A percentile compares a stretch with the other conserved stretches of the same genome.
Conservation (phyloP, 1,284 basidiomycete genomes). For the Malassezia japonica region DNA sequence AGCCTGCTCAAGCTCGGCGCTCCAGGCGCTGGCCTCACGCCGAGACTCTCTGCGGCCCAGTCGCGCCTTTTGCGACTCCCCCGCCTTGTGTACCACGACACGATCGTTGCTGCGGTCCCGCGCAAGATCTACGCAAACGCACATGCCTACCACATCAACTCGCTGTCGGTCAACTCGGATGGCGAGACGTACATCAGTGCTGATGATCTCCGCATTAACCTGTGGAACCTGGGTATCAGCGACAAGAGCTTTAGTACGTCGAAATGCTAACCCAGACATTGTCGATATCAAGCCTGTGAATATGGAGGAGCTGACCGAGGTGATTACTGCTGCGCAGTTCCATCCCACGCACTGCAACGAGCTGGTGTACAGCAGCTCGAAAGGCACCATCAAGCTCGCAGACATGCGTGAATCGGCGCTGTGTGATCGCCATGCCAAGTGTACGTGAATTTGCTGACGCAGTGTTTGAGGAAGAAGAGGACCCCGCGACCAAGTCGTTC, state of each 20-base stretch:
- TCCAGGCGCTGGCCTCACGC: not conserved
- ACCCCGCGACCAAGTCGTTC: constrained; percentile 92
- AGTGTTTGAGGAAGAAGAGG: constrained; percentile 69
- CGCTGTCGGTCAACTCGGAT: constrained; percentile 97
- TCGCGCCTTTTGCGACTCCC: constrained; percentile 34
- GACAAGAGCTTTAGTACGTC: constrained; percentile 96
- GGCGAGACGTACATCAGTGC: constrained; percentile 99
- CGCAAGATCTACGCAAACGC: constrained; percentile 98
- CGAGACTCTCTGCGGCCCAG: constrained; percentile 14
- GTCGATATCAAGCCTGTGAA: constrained; percentile 99
- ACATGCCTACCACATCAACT: constrained; percentile 99
- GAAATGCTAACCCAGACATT: constrained; percentile 61
- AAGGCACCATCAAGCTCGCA: constrained; percentile 99
- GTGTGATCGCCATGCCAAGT: constrained; percentile 92
- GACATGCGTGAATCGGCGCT: constrained; percentile 98
- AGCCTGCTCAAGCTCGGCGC: constrained; percentile 21
- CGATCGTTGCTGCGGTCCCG: constrained; percentile 95
- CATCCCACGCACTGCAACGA: constrained; percentile 95
- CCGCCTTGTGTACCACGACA: constrained; percentile 78
- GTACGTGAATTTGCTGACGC: constrained; percentile 54
- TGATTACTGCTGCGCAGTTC: constrained; percentile 98
- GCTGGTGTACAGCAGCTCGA: constrained; percentile 99
- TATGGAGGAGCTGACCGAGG: constrained; percentile 99
- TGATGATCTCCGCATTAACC: constrained; percentile 89
- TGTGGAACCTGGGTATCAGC: constrained; percentile 97